Conservation (phyloP, 192 early-diverging fungal species). For the Spizellomyces sp. region DNA sequence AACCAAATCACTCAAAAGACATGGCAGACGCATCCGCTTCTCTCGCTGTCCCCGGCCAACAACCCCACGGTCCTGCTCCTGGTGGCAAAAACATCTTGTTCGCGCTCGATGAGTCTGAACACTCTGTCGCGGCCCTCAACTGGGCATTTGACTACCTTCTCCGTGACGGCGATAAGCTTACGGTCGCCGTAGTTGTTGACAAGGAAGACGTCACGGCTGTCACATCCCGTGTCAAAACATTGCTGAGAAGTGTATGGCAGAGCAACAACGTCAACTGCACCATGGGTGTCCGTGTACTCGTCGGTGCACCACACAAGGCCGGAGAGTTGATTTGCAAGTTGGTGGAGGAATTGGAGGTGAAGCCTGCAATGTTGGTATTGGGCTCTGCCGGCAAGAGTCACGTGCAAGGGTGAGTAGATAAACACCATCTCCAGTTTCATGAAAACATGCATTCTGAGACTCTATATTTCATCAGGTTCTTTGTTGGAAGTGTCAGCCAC, state of each 20-base stretch:
- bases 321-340: constrained; percentile 37
- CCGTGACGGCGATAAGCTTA: constrained; percentile 35
- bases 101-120: constrained; percentile 45
- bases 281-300: constrained; percentile 33
- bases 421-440: neutral
- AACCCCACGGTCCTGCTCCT: neutral
- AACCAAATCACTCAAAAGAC: neutral
- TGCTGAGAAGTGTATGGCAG: constrained; percentile 43
- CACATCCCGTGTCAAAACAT: constrained; percentile 34
- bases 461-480: constrained; percentile 10
- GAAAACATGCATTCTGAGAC: neutral
- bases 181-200: constrained; percentile 34
- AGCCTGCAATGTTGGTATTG: constrained; percentile 43
- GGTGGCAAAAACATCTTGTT: constrained; percentile 31
- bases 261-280: constrained; percentile 23
- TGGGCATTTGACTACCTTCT: constrained; percentile 40
- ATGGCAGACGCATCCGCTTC: neutral
- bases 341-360: constrained; percentile 31
- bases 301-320: constrained; percentile 8
- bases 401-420: constrained; percentile 31
- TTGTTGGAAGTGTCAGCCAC: constrained; percentile 41
- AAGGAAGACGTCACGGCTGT: constrained; percentile 28
- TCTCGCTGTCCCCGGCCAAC: constrained; percentile 9
- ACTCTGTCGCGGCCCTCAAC: constrained; percentile 44
- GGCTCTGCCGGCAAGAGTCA: constrained; percentile 48